Evolutionary conservation across 2,329 filamentous ascomycete species (phyloP).

Genomic region (Ophiostoma tasmaniense): DNA sequence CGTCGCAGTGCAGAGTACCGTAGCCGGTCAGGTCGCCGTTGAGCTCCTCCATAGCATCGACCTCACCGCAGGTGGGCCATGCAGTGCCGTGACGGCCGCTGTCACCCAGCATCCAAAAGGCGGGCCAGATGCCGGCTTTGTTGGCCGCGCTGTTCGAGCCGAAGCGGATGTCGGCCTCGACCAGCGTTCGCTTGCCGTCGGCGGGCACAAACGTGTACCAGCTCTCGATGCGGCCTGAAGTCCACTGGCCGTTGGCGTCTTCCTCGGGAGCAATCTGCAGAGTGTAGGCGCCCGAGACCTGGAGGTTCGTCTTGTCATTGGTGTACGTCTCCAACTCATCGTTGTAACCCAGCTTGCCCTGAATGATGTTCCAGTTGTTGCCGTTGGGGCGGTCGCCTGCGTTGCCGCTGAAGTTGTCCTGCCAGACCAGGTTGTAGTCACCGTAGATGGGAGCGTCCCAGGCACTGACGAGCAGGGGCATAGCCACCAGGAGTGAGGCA

Average conservation of each 20-base stretch:
- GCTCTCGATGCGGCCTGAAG: conserved; percentile 44
- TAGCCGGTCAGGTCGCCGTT: conserved; percentile 37
- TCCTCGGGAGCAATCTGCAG: conserved; percentile 41
- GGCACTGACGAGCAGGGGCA: conserved; percentile 27
- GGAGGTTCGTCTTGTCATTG: conserved; percentile 36
- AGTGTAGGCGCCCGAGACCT: conserved; percentile 43
- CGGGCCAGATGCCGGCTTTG: conserved; percentile 48
- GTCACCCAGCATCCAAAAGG: conserved; percentile 47
- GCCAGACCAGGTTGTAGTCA: conserved; percentile 38
- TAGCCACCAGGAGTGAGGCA: conserved; percentile 21
- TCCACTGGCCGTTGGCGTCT: conserved; percentile 34
- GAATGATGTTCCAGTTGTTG: conserved; percentile 39
- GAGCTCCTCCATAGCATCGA: conserved; percentile 46
- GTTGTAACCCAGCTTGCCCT: conserved; percentile 37
- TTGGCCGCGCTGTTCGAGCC: conserved; percentile 30
- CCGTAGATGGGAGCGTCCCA: conserved; percentile 31
- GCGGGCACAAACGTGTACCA: conserved; percentile 36
- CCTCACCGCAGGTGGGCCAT: conserved; percentile 44
- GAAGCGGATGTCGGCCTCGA: conserved; percentile 38
- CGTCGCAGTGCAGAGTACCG: conserved; percentile 43
- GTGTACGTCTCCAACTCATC: conserved; percentile 42
- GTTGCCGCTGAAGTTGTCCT: conserved; percentile 37
- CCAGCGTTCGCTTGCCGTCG: conserved; percentile 35
- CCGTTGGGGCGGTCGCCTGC: conserved; percentile 32
- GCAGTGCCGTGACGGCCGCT: conserved; percentile 33